Evolutionary conservation across 2,329 filamentous ascomycete species (phyloP), one percentile per base, ranked within the genome.

Genomic region (Venturia pyrina): DNA sequence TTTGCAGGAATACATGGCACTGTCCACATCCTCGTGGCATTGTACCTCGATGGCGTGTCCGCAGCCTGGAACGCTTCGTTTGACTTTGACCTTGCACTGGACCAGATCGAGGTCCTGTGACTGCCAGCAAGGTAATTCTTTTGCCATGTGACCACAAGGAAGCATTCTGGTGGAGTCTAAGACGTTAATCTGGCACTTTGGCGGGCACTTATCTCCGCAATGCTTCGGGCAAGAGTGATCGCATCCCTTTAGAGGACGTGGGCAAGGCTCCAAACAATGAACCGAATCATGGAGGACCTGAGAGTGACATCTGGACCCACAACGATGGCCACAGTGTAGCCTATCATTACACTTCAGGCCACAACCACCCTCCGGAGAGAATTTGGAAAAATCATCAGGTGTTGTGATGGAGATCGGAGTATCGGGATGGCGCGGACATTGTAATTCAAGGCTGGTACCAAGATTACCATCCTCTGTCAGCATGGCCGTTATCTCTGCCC

Each of bases 291-390:
- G 82, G 5, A 84, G 70, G 5, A 75, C 68, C 0, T 80, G 72
- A 0, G 81, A 79, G 67, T 85, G 82, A 66, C 82, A 85, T 41
- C 73, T 74, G 6, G 75, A 76, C 10, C 70, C 68, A 65, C 83
- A 85, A 1, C 72, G 65, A 69, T 85, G 82, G 0, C 82, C 82
- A 66, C 82, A 85, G 8, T 56, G 21, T 15, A 69, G 40, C 4
- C 67, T 53, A 17, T 66, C 44, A 41, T 28, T 34, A 56, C 69
- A 70, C 34, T 19, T 57, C 17, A 65, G 37, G 21, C 56, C 28
- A 62, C 69, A 70, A 6, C 69, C 69, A n/a, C 69, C 69, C 65
- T 69, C 69, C 6, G 69, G 69, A 46, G 66, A 66, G 32, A 67
- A 63, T 21, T 34, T 43, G 3, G 41, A 8, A 56, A 70, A 71